Percentiles rank a stretch among this genome's conserved stretches.
These are phyloP conservation scores for Akebia trifoliata DNA, from an alignment of 164 flowering plant genomes.

Conservation along the genomic window DNA sequence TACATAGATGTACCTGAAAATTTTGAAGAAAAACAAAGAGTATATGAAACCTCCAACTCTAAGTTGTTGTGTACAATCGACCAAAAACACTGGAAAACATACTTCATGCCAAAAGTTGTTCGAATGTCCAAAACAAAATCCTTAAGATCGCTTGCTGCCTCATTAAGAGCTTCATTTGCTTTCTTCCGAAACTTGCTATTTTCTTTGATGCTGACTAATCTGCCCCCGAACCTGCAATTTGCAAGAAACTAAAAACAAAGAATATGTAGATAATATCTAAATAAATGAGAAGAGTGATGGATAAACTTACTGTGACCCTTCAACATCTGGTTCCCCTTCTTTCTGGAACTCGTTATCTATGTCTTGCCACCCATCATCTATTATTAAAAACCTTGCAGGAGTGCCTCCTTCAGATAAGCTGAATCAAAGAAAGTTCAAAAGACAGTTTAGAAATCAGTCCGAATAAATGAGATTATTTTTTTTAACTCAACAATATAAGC, in stretches of 20 bases:
- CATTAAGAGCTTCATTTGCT: constrained; percentile 24
- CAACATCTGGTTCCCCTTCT: constrained; percentile 49
- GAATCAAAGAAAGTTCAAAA: constrained; percentile 6
- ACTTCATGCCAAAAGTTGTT: constrained; percentile 45
- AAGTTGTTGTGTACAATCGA: not conserved
- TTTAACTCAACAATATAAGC: not conserved
- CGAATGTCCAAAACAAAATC: constrained; percentile 43
- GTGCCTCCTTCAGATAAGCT: constrained; percentile 58
- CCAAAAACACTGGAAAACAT: constrained; percentile 17
- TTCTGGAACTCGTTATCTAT: constrained; percentile 47
- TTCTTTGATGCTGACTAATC: constrained; percentile 49
- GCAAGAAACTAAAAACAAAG: not conserved
- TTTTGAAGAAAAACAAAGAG: not conserved
- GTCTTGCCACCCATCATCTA: constrained; percentile 78
- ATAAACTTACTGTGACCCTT: constrained; percentile 52
- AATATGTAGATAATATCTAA: not conserved
- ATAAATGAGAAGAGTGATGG: not conserved
- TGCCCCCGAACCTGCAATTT: constrained; percentile 47
- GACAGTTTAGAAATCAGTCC: not conserved
- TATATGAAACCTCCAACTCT: constrained; percentile 4
- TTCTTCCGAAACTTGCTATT: constrained; percentile 38
- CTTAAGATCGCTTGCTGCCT: constrained; percentile 30
- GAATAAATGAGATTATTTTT: not conserved
- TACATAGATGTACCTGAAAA: constrained; percentile 53
- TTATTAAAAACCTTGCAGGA: constrained; percentile 51